These are phyloP conservation scores for Nakaseomyces glabratus DNA, from an alignment of 1,139 yeast species.

Conservation along the genomic window DNA sequence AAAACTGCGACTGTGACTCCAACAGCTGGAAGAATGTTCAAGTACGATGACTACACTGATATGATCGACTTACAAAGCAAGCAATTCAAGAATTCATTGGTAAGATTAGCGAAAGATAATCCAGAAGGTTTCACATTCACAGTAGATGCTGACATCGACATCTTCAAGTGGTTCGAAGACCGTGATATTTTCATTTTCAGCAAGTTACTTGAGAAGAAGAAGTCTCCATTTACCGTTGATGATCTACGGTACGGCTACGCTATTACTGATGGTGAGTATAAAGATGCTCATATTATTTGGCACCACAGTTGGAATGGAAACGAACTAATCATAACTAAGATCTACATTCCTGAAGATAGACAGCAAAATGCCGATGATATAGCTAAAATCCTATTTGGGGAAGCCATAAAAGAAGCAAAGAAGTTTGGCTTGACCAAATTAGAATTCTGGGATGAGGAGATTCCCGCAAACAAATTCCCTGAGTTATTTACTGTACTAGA, in stretches of 20 bases:
- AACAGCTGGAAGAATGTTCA: constrained; percentile 25
- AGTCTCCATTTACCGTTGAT: constrained; percentile 11
- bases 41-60: constrained; percentile 31
- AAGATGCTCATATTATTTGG: constrained; percentile 37
- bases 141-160: constrained; percentile 34
- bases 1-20: constrained; percentile 1
- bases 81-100: constrained; percentile 23
- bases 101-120: constrained; percentile 27
- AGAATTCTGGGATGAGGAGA: constrained; percentile 30
- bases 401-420: constrained; percentile 23
- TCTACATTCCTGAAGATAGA: constrained; percentile 18
- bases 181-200: constrained; percentile 35
- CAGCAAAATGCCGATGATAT: constrained; percentile 14
- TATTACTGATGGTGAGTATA: constrained; percentile 11
- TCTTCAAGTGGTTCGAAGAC: constrained; percentile 37
- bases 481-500: constrained; percentile 15
- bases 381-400: constrained; percentile 17
- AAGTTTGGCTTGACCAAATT: constrained; percentile 14
- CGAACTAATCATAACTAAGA: constrained; percentile 30
- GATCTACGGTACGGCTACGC: constrained; percentile 31
- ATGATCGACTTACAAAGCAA: constrained; percentile 30
- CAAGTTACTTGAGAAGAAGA: constrained; percentile 9
- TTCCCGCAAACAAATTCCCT: constrained; percentile 21
- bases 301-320: constrained; percentile 38
- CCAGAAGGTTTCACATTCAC: constrained; percentile 30